Base-by-base conservation (phyloP, 257 asterid species). In the Linderniella brevidens region DNA sequence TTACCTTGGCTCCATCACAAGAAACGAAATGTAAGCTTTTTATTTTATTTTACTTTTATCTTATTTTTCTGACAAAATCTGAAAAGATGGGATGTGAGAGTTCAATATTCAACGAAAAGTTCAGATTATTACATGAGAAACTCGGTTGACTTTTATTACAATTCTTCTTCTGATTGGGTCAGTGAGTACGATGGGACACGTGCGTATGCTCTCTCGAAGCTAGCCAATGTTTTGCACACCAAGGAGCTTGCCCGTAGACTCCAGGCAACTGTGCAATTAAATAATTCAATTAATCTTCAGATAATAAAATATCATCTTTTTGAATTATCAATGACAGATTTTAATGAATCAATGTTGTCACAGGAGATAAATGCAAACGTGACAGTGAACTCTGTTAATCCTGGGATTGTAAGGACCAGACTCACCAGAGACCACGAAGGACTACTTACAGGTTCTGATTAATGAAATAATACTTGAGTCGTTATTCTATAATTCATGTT, bases 171-270 rank as follows among this genome's bases (percentile, higher is more conserved):
- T 46, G 5, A 1, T 4, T 8, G 8, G 13, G 25, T 6, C 82
- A 90, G 96, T 77, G 58, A 71, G 54, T 90, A 81, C 75, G 96
- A 90, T 59, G 87, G 85, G 69, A 81, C 93, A 73, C 92, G 95
- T 78, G 98, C 96, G 11, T 90, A 90, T 66, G 92, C 98, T 55
- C 82, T 90, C 66, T 90, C 98, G 58, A 90, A 90, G 81, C 82
- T 90, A 48, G 98, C 98, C 11, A 90, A 80, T 76, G 93, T 90
- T 71, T 66, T 90, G 78, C 98, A 90, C 64, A 84, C 98, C 79
- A 81, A 81, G 73, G 94, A 79, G 61, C 93, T 90, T 57, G 85
- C 94, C 62, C 73, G 36, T 40, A 81, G 84, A 44, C 79, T 90
- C 46, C 41, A 58, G 70, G 98, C 69, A 58, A 74, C 60, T 53